Evolutionary conservation across 1,139 yeast species (phyloP), one percentile per base, ranked within the genome.

Genomic region (Geotrichum phurueaensis): DNA sequence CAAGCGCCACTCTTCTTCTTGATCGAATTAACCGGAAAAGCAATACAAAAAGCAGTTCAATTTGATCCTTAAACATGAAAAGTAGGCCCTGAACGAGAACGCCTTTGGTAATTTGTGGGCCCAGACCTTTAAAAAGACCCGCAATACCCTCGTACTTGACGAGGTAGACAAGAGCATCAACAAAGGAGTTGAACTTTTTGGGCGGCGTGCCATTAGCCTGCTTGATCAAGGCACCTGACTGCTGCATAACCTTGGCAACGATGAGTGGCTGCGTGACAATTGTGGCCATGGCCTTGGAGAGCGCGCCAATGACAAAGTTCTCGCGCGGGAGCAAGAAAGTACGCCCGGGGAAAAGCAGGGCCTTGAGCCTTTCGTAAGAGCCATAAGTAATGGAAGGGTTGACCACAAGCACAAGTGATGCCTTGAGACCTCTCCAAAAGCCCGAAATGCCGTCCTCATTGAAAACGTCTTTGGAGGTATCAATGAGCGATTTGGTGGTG

Each of bases 371-470:
- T 72, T 88, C 94, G 72, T 84, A 87, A 1, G 91, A 81, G 5
- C 96, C 96, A 72, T 89, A 90, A 5, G 96, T 89, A 70, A 89
- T 89, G 51, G 96, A 86, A 4, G 96, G 96, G 75, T 89, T 89
- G 63, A 86, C 78, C 48, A 95, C 89, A 59, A 89, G 80, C 5
- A 89, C 88, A 69, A 89, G 75, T 13, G 91, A 85, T 10, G 91
- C 96, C 71, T 89, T 85, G 64, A 89, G 80, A 0, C 96, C 96
- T 67, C 85, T 81, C 96, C 96, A 89, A 64, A 89, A 82, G 0
- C 95, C 95, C 18, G 81, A 73, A 53, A 85, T 65, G 5, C 95
- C 92, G 67, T 87, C 89, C 56, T 86, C 85, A n/a, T 76, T 76
- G 60, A 83, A 73, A 52, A 89, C 81, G 62, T 84, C 84, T 63